phyloP scores from a whole-genome alignment of 352 stramenopile genomes.

The Aphanomyces astaci region DNA sequence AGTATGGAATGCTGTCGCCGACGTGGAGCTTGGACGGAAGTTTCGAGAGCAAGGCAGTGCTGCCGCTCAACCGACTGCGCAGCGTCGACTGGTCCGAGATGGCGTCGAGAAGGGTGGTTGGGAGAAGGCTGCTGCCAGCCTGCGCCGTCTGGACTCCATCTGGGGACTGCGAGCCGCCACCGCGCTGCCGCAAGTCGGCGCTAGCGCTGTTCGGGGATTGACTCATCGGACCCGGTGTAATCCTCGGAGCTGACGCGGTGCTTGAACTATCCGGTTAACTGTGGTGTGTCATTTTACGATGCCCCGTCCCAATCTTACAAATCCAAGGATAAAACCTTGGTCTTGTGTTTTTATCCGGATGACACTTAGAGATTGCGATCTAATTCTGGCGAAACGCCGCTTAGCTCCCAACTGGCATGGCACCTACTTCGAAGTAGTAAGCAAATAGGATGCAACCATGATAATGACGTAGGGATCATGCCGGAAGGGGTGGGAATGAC shows the following conservation, averaged over 20 bases:
- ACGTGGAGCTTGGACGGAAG: background rate
- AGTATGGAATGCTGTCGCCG: conserved; percentile 10
- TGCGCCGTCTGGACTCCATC: background rate
- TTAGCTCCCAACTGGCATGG: too few relatives aligned
- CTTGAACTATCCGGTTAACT: background rate
- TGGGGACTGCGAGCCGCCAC: background rate
- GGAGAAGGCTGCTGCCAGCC: background rate
- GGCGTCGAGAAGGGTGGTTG: background rate
- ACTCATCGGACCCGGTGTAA: background rate
- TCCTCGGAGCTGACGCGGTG: too few relatives aligned
- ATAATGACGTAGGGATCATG: too few relatives aligned
- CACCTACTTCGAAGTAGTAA: too few relatives aligned
- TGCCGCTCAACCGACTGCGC: background rate
- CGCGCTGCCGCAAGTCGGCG: conserved; percentile 16
- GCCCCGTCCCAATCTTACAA: too few relatives aligned
- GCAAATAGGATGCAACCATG: too few relatives aligned
- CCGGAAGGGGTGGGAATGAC: too few relatives aligned
- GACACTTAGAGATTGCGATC: too few relatives aligned
- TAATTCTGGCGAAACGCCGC: too few relatives aligned
- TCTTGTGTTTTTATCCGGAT: too few relatives aligned
- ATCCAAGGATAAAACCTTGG: too few relatives aligned
- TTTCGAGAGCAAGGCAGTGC: background rate
- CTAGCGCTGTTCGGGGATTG: background rate
- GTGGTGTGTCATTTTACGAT: too few relatives aligned
- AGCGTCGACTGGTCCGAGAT: background rate